Conservation (phyloP, 169 alveolate species). For the Plasmodium adleri region DNA sequence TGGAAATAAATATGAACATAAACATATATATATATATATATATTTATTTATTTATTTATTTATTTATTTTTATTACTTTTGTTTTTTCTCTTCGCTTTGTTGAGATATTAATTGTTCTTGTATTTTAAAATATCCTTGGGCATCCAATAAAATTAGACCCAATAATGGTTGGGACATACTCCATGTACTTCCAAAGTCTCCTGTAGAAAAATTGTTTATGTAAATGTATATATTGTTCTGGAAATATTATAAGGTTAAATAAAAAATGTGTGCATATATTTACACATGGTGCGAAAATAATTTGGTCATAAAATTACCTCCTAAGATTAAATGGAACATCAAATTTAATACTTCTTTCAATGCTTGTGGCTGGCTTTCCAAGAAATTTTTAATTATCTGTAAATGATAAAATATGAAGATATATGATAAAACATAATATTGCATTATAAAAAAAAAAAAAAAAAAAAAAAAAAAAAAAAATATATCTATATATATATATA, state of each 20-base stretch:
- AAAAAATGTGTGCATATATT: too few relatives aligned
- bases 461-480: too few relatives aligned
- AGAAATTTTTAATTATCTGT: slow-evolving; percentile 84
- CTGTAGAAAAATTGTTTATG: slow-evolving; percentile 45
- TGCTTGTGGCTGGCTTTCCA: slow-evolving; percentile 87
- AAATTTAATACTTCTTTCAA: slow-evolving; percentile 86
- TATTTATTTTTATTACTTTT: slow-evolving; percentile 76
- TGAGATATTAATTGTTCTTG: slow-evolving; percentile 85
- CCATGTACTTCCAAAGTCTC: slow-evolving; percentile 92
- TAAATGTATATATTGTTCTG: not conserved
- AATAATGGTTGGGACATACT: slow-evolving; percentile 92
- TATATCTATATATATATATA: too few relatives aligned
- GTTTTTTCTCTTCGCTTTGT: slow-evolving; percentile 87
- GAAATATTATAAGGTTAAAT: too few relatives aligned
- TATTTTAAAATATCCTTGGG: slow-evolving; percentile 84
- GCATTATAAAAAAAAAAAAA: not conserved
- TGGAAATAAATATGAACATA: not conserved
- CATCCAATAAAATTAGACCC: slow-evolving; percentile 90
- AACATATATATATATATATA: not conserved
- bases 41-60: not conserved
- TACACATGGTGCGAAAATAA: too few relatives aligned
- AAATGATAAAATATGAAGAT: not conserved
- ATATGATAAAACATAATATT: not conserved
- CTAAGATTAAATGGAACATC: slow-evolving; percentile 88
- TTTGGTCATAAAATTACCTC: slow-evolving; percentile 78